Evolutionary conservation across 768 basidiomycete species (phyloP).

Genomic region (Mycena indigotica): DNA sequence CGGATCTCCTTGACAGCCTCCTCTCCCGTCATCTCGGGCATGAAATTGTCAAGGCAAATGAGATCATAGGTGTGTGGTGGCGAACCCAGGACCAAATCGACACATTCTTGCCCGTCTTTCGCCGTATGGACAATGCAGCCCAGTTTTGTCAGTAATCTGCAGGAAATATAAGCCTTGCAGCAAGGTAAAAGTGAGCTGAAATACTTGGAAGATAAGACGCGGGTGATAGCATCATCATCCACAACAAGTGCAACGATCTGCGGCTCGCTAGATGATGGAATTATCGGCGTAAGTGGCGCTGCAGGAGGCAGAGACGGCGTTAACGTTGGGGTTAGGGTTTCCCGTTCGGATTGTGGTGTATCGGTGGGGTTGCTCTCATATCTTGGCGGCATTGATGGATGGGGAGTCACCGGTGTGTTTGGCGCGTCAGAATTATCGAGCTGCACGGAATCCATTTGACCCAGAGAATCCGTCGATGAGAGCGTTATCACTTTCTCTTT

Average conservation of each 20-base stretch:
- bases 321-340: background rate
- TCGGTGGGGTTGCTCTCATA: constrained; percentile 14
- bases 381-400: constrained; percentile 5
- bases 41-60: constrained; percentile 42
- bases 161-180: background rate
- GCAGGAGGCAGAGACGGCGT: constrained; percentile 6
- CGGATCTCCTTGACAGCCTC: constrained; percentile 36
- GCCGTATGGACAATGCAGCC: constrained; percentile 40
- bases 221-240: constrained; percentile 40
- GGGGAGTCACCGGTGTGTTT: background rate
- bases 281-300: constrained; percentile 4
- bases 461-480: background rate
- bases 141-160: constrained; percentile 36
- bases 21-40: constrained; percentile 37
- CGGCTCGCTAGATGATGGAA: constrained; percentile 15
- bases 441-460: background rate
- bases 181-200: background rate
- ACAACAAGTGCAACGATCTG: constrained; percentile 31
- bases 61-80: constrained; percentile 32
- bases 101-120: constrained; percentile 38
- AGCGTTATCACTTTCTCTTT: too few relatives aligned
- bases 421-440: background rate
- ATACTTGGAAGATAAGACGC: constrained; percentile 24
- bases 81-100: constrained; percentile 35
- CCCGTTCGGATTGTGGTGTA: background rate